Evolutionary conservation across 805 yeast species (phyloP).

Genomic region (Barnettozyma populi): DNA sequence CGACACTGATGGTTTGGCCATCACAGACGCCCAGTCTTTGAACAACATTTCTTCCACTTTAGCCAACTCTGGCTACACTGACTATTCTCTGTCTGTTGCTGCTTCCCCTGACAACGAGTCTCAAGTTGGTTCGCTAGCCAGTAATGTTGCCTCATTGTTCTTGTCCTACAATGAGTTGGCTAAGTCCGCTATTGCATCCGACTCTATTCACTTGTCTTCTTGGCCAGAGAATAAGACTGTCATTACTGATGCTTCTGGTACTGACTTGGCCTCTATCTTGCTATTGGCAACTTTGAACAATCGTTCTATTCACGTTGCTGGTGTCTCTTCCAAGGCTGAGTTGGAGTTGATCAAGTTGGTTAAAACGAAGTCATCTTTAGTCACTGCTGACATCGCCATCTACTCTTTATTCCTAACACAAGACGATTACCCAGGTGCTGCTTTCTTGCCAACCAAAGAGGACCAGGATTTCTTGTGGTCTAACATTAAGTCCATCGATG

Average conservation of each 20-base stretch:
- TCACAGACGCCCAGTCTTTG: conserved; percentile 62
- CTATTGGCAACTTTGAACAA: conserved; percentile 82
- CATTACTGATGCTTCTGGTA: conserved; percentile 85
- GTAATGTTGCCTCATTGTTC: conserved; percentile 70
- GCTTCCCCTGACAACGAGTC: conserved; percentile 68
- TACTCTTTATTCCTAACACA: conserved; percentile 72
- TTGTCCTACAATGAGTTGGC: conserved; percentile 74
- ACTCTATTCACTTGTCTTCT: conserved; percentile 69
- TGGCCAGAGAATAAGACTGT: conserved; percentile 87
- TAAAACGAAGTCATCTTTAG: conserved; percentile 72
- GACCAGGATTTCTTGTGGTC: conserved; percentile 85
- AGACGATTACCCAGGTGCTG: conserved; percentile 64
- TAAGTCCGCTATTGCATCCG: conserved; percentile 61
- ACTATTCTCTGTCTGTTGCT: conserved; percentile 77
- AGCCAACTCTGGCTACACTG: conserved; percentile 64
- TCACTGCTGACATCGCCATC: conserved; percentile 86
- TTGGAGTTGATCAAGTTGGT: conserved; percentile 79
- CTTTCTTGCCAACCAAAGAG: conserved; percentile 69
- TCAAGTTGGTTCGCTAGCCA: conserved; percentile 55
- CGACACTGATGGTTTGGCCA: conserved; percentile 53
- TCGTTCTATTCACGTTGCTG: conserved; percentile 84
- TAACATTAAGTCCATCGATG: conserved; percentile 66
- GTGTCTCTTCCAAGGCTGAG: conserved; percentile 76
- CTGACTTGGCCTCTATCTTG: conserved; percentile 88
- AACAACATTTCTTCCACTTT: conserved; percentile 51